phyloP scores from a whole-genome alignment of 2,329 filamentous ascomycete species.

The Tricladium varicosporioides region DNA sequence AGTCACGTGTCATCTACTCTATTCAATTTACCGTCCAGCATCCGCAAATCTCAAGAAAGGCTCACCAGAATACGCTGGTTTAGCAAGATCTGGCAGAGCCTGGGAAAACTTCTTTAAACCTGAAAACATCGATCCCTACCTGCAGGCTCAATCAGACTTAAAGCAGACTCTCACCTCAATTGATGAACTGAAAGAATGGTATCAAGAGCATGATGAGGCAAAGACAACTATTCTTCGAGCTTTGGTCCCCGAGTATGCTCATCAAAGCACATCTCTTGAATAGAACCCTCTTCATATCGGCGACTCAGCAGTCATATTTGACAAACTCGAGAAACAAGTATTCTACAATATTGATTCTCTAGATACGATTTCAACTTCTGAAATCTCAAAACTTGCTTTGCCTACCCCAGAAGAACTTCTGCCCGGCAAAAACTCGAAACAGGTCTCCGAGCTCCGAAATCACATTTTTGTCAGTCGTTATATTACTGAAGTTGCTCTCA shows the following conservation, averaged over 20 bases:
- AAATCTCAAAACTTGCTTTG: conserved; percentile 5
- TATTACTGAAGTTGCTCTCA: conserved; percentile 18
- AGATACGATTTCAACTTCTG: conserved; percentile 2
- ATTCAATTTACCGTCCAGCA: conserved; percentile 4
- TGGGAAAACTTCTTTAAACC: conserved; percentile 28
- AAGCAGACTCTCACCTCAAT: conserved; percentile 4
- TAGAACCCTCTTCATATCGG: conserved; percentile 15
- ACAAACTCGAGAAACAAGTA: conserved; percentile 3
- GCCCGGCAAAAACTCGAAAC: conserved; percentile 2
- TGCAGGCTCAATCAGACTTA: conserved; percentile 7
- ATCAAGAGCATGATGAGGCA: conserved; percentile 3
- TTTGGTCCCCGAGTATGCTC: conserved; percentile 17
- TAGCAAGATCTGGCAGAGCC: conserved; percentile 23
- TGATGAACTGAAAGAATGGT: conserved; percentile 10
- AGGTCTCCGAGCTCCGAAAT: conserved; percentile 22
- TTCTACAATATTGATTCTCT: conserved; percentile 5
- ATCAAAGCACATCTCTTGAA: conserved; percentile 28
- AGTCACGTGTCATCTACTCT: not conserved
- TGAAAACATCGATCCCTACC: conserved; percentile 11
- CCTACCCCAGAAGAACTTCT: conserved; percentile 6
- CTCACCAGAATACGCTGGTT: conserved; percentile 17
- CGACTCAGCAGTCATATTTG: conserved; percentile 15
- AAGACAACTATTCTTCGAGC: conserved; percentile 12
- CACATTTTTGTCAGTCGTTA: conserved; percentile 26
- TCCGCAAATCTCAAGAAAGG: conserved; percentile 5